phyloP scores from a whole-genome alignment of 164 flowering plant genomes.

The Vitis amurensis region DNA sequence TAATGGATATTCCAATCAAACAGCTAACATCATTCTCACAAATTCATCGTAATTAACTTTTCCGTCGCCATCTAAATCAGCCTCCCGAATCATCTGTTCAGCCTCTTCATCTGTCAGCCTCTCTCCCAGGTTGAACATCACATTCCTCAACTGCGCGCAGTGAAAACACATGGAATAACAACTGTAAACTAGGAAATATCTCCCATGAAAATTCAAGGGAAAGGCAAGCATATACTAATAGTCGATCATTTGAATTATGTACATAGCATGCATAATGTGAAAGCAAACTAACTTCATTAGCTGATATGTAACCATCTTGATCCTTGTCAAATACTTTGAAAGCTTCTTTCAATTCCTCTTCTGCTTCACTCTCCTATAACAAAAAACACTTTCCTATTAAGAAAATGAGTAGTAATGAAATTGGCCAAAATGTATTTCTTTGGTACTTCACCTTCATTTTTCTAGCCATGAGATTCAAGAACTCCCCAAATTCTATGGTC shows the following conservation, averaged over 20 bases:
- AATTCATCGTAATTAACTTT: slow-evolving; percentile 52
- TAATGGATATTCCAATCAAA: neutral
- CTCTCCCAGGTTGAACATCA: slow-evolving; percentile 50
- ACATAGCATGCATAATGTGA: too few relatives aligned
- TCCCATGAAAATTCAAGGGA: neutral
- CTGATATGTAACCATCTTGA: slow-evolving; percentile 55
- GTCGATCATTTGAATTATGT: too few relatives aligned
- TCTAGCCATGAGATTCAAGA: slow-evolving; percentile 55
- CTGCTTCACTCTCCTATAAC: slow-evolving; percentile 47
- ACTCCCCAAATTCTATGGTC: slow-evolving; percentile 54
- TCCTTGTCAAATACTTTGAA: slow-evolving; percentile 63
- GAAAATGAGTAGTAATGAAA: too few relatives aligned
- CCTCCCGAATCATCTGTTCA: slow-evolving; percentile 46
- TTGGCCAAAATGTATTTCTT: too few relatives aligned
- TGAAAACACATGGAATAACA: neutral
- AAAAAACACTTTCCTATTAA: too few relatives aligned
- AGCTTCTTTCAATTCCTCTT: slow-evolving; percentile 57
- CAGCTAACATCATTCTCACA: slow-evolving; percentile 45
- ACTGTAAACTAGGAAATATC: neutral
- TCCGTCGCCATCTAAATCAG: slow-evolving; percentile 64
- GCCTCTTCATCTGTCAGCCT: slow-evolving; percentile 47
- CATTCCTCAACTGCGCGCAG: slow-evolving; percentile 39
- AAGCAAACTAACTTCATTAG: slow-evolving; percentile 39
- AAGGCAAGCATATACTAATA: neutral
- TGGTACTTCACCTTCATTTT: slow-evolving; percentile 45